Base-by-base conservation (phyloP, 1,284 basidiomycete genomes). In the Ustilago lituana region DNA sequence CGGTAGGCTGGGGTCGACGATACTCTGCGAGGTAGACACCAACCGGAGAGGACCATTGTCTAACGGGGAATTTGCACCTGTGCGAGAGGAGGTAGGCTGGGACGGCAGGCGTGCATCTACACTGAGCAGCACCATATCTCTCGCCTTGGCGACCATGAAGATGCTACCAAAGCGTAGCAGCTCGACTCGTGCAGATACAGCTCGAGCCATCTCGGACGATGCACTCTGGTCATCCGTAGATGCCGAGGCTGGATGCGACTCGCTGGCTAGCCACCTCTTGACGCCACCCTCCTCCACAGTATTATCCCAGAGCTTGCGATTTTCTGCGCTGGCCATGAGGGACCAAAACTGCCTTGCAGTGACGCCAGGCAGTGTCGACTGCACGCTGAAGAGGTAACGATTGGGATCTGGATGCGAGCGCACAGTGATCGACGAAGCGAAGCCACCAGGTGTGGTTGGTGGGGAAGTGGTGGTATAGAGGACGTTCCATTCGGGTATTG, bases 61-160 rank as follows among this genome's bases (percentile, higher is more conserved):
- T 1, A 36, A 23, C 3, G 5, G 4, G 17, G 29, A 39, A 11
- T 17, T 27, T 19, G 35, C 31, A 7, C 15, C 24, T 15, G 47
- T 39, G 24, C 27, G 27, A 12, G 41, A 20, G 5, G 46, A 31
- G 15, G n/a, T 24, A 17, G 41, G 15, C 14, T 49, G 46, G 27
- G 72, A 43, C 8, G 76, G 71, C 9, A 78, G 56, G 5, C 62
- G 56, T 6, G 69, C 73, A 49, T 76, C 74, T 10, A 71, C 75
- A 38, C 58, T 69, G 23, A 78, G 54, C 14, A 78, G 57, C 0
- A 73, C 63, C 76, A 78, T 77, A 37, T 77, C 74, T 41, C 76
- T 44, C 2, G 69, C 57, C 35, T 73, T 77, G 32, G 76, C 75
- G 44, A 78, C 74, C 71, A 78, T 75, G n/a, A 77, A 78, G 43